phyloP scores from a whole-genome alignment of 805 yeast genomes.

The Yueomyces sp. region DNA sequence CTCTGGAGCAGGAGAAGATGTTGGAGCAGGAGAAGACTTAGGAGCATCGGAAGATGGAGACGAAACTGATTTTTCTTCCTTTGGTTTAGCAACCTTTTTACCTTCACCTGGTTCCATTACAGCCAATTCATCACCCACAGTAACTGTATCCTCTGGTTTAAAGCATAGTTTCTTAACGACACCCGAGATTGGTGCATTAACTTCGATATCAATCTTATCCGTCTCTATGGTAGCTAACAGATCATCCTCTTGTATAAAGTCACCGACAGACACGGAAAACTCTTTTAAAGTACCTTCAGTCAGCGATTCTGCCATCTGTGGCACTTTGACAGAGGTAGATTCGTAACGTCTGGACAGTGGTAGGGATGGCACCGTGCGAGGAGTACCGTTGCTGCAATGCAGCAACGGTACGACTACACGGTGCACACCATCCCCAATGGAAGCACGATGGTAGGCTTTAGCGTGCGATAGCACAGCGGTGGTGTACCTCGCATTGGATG shows the following conservation, averaged over 20 bases:
- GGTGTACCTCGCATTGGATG: too few species aligned
- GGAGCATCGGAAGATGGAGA: slow-evolving; percentile 29
- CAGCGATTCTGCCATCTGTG: slow-evolving; percentile 97
- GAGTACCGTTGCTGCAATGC: too few species aligned
- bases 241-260: slow-evolving; percentile 75
- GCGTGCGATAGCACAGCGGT: too few species aligned
- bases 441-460: too few species aligned
- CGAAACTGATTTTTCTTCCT: neutral
- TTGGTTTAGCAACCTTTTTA: neutral
- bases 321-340: slow-evolving; percentile 64
- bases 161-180: slow-evolving; percentile 75
- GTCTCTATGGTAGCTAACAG: slow-evolving; percentile 94
- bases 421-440: too few species aligned
- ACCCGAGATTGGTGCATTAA: slow-evolving; percentile 88
- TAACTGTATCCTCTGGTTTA: slow-evolving; percentile 80
- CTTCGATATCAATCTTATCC: slow-evolving; percentile 95
- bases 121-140: slow-evolving; percentile 86
- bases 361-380: too few species aligned
- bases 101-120: slow-evolving; percentile 63
- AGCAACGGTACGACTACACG: too few species aligned
- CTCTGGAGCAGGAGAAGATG: slow-evolving; percentile 17
- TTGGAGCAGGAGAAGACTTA: slow-evolving; percentile 35
- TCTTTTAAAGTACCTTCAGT: slow-evolving; percentile 87
- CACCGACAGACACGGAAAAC: slow-evolving; percentile 68
- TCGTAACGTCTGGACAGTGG: slow-evolving; percentile 17